phyloP scores from a whole-genome alignment of 495 filamentous ascomycete species.

The Xylaria venustula region DNA sequence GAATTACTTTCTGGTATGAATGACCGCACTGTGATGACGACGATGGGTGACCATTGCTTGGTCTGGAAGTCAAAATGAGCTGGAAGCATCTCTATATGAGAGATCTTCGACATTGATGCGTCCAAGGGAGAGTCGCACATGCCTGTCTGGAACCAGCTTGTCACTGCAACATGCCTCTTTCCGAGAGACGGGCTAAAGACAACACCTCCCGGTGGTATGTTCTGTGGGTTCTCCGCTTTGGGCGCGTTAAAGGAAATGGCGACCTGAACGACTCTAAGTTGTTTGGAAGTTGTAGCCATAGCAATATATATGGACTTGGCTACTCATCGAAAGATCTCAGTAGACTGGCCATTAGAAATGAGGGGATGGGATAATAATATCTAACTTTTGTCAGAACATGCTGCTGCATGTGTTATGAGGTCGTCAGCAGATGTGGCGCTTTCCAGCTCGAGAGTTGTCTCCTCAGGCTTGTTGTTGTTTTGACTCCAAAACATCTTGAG shows the following conservation, averaged over 20 bases:
- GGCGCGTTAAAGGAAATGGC: conserved; percentile 52
- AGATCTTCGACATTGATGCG: conserved; percentile 58
- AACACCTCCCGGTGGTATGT: conserved; percentile 27
- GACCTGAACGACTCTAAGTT: conserved; percentile 63
- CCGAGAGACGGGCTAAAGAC: conserved; percentile 41
- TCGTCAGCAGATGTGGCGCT: conserved; percentile 66
- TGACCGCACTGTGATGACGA: conserved; percentile 71
- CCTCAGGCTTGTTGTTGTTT: conserved; percentile 64
- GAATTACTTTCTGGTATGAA: conserved; percentile 52
- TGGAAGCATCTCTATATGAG: conserved; percentile 65
- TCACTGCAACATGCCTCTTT: conserved; percentile 50
- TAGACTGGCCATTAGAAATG: background rate
- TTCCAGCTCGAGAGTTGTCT: conserved; percentile 67
- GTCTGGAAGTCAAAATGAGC: conserved; percentile 50
- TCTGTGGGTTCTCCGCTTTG: conserved; percentile 36
- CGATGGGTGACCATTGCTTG: conserved; percentile 53
- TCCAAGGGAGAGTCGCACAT: conserved; percentile 43
- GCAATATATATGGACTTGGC: conserved; percentile 59
- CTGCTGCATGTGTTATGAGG: conserved; percentile 74
- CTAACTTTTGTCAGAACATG: conserved; percentile 70
- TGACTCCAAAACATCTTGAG: conserved; percentile 68
- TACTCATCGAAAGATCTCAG: conserved; percentile 24
- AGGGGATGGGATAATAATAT: background rate
- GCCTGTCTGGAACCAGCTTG: conserved; percentile 47
- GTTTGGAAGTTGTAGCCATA: conserved; percentile 63